Base-by-base conservation (phyloP, 495 filamentous ascomycete species). In the Penicillium desertorum region DNA sequence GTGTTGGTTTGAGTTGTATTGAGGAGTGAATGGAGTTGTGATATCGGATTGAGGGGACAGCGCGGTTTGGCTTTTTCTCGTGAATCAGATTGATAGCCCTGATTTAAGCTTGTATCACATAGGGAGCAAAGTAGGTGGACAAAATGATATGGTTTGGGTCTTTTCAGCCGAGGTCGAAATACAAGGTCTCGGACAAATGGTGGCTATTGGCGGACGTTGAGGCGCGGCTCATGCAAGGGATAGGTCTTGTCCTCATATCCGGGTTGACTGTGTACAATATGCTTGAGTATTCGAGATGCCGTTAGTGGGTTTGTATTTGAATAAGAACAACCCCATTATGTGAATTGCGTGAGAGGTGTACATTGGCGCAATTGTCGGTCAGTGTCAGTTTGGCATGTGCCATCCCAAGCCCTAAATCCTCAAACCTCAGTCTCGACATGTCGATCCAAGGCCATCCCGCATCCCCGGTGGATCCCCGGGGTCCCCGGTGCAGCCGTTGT, bases 141-240 rank as follows among this genome's bases (percentile, higher is more conserved):
- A 0, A 5, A 16, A n/a, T 5, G 5, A n/a, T 30, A 11, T 30
- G 29, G 34, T 23, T 0, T 23, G 7, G 23, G 32, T 23, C 19
- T 17, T 50, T 27, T 37, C 32, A 39, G 48, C 50, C 50, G 36
- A 52, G 36, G 20, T 37, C n/a, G 23, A 29, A 7, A 14, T 9
- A 8, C 36, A 23, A 44, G 20, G 20, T 20, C 42, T 22, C 42
- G 16, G 16, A 39, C n/a, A 8, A 8, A 37, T 2, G 34, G 20
- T 20, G 41, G 19, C 19, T 14, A 20, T 44, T 44, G 42, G 19
- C 11, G 19, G 20, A 23, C 22, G 48, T 39, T 51, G 30, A 51
- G 22, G 49, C 32, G 14, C 34, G 49, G 20, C 22, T 10, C 23
- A 52, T 27, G 50, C 50, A 52, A 52, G 50, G 50, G 50, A 29